phyloP scores from a whole-genome alignment of 441 rosid species.

The Gossypium aridum region DNA sequence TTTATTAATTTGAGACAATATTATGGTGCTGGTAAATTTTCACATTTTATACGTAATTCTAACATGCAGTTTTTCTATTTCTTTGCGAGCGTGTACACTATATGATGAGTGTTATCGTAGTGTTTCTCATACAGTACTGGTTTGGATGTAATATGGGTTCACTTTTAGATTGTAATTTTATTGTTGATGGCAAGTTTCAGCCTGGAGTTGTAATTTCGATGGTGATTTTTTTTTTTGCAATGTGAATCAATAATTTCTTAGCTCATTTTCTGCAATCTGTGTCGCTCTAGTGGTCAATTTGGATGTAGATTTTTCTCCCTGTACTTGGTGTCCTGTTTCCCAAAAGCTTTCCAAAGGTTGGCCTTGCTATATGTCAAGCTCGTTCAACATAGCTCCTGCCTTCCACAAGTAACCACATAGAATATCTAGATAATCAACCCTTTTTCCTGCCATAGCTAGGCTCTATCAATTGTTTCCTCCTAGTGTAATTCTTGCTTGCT shows the following conservation, averaged over 20 bases:
- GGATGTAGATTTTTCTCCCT: neutral
- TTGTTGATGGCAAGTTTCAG: neutral
- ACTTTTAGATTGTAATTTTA: neutral
- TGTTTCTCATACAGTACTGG: neutral
- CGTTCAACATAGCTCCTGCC: neutral
- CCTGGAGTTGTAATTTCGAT: neutral
- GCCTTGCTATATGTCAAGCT: neutral
- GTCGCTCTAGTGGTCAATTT: neutral
- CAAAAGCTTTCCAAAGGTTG: neutral
- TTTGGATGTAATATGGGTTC: neutral
- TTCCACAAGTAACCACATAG: neutral
- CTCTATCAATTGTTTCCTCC: slow-evolving; percentile 6
- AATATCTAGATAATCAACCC: slow-evolving; percentile 7
- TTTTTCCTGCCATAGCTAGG: neutral
- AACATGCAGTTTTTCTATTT: neutral
- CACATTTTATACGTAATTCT: neutral
- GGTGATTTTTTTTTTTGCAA: neutral
- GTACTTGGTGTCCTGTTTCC: neutral
- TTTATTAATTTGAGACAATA: neutral
- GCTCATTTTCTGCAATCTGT: neutral
- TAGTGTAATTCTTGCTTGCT: slow-evolving; percentile 8
- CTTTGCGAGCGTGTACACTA: neutral
- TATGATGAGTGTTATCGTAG: neutral
- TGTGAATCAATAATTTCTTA: neutral
- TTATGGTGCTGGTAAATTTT: neutral